Evolutionary conservation across 345 rosid species (phyloP).

Genomic region (Eutrema yunnanense): DNA sequence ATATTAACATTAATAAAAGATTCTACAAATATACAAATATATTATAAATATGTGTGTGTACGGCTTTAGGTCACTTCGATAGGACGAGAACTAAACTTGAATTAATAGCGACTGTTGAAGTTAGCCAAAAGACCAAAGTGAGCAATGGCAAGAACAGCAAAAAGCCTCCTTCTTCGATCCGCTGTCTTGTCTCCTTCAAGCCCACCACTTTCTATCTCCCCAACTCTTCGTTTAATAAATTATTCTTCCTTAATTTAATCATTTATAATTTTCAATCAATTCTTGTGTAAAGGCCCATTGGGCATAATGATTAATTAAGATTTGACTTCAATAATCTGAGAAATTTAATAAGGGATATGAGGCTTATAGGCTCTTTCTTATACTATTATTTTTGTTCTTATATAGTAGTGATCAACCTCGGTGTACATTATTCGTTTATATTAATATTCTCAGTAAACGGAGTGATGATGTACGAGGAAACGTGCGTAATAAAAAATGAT

Average conservation of each 20-base stretch:
- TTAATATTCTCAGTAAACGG: neutral
- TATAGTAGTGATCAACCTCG: constrained; percentile 1
- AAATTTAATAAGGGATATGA: neutral
- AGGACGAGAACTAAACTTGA: neutral
- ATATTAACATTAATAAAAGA: neutral
- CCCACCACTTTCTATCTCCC: constrained; percentile 9
- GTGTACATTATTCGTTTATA: neutral
- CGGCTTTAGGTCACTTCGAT: constrained; percentile 17
- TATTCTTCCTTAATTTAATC: neutral
- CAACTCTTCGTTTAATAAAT: neutral
- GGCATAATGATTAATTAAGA: neutral
- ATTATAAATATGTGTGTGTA: neutral
- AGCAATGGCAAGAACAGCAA: neutral
- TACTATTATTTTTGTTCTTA: neutral
- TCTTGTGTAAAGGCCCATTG: neutral
- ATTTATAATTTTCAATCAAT: neutral
- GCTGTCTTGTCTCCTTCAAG: constrained; percentile 24
- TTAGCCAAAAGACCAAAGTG: constrained; percentile 21
- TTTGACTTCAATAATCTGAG: constrained; percentile 14
- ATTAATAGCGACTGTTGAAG: constrained; percentile 1
- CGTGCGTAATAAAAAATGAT: constrained; percentile 4
- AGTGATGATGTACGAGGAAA: neutral
- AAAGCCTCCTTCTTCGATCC: neutral
- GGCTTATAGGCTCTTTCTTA: neutral
- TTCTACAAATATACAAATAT: neutral